Evolutionary conservation across 2,329 filamentous ascomycete genomes (phyloP).

Genomic region (Colletotrichum caudatum): DNA sequence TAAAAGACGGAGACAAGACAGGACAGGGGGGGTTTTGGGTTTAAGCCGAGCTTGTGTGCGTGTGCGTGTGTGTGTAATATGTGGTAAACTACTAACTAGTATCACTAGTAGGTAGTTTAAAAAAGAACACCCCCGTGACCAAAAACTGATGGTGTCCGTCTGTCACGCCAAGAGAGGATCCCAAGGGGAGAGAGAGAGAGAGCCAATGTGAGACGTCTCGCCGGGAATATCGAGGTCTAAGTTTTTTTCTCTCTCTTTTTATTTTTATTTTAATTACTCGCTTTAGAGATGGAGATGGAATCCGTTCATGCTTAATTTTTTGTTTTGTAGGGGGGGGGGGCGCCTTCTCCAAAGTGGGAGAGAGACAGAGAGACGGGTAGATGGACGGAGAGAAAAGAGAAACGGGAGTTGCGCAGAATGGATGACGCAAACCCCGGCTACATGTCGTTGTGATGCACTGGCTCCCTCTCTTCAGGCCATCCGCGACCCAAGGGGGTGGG

Average conservation of each 20-base stretch:
- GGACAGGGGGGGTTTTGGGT: not conserved
- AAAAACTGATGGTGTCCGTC: constrained; percentile 14
- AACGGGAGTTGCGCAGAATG: constrained; percentile 21
- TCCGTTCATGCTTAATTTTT: too few relatives aligned
- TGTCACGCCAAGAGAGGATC: constrained; percentile 34
- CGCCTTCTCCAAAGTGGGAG: too few relatives aligned
- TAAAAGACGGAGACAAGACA: not conserved
- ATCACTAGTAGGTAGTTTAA: not conserved
- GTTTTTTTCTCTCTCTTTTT: not conserved
- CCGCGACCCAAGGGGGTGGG: constrained; percentile 10
- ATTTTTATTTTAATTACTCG: not conserved
- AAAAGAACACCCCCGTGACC: constrained; percentile 16
- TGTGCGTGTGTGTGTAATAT: too few relatives aligned
- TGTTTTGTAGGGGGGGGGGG: too few relatives aligned
- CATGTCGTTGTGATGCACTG: not conserved
- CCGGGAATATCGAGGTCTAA: constrained; percentile 16
- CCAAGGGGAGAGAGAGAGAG: too few relatives aligned
- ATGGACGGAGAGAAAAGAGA: too few relatives aligned
- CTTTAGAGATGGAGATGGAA: not conserved
- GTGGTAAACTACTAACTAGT: too few relatives aligned
- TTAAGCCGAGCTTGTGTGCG: constrained; percentile 13
- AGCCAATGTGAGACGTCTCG: constrained; percentile 39
- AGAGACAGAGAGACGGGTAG: too few relatives aligned
- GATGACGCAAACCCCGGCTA: constrained; percentile 34
- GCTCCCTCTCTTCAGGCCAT: constrained; percentile 14